Evolutionary conservation across 805 yeast species (phyloP), one percentile per base, ranked within the genome.

Genomic region (Kodamaea neixiangensis): DNA sequence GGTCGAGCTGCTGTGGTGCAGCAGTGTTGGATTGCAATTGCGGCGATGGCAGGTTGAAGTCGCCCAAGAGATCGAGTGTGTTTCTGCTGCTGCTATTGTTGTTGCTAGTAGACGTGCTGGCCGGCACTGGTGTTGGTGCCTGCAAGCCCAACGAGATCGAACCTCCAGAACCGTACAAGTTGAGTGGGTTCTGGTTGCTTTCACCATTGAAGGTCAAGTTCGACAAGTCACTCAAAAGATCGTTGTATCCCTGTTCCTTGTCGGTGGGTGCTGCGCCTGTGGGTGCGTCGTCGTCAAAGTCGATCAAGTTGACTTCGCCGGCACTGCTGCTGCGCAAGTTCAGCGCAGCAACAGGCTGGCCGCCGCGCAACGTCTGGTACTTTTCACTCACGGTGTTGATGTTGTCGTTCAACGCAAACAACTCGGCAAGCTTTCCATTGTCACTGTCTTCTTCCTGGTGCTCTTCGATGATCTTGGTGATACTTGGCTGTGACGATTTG

Each of bases 401-500:
- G 49, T 79, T 79, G 64, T 89, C 97, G 66, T 89, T 89, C 51
- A 94, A 75, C 33, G 74, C 75, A 47, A 89, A 73, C 48, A 94
- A 71, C 52, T 82, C 84, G 46, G 75, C 76, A 33, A 89, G 87
- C 7, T 87, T 79, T 29, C 74, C 79, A 19, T 35, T 37, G 5
- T 45, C 43, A 41, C 54, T 60, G 14, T 74, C 83, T 61, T 85
- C 88, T 54, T 83, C 83, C 19, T 83, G 85, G 61, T 89, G 96
- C 61, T 90, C 96, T 60, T 82, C 86, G 54, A 89, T 82, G 59
- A 94, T 87, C 59, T 85, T 86, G 65, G 87, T 87, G 57, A 94
- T 81, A 60, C 87, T 90, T 38, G 97, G 97, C 63, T 86, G 91
- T 25, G 97, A 83, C 44, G 84, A 83, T 66, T 88, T 92, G 58